Conservation (phyloP, 257 asterid genomes). For the Forsythia viridissima region DNA sequence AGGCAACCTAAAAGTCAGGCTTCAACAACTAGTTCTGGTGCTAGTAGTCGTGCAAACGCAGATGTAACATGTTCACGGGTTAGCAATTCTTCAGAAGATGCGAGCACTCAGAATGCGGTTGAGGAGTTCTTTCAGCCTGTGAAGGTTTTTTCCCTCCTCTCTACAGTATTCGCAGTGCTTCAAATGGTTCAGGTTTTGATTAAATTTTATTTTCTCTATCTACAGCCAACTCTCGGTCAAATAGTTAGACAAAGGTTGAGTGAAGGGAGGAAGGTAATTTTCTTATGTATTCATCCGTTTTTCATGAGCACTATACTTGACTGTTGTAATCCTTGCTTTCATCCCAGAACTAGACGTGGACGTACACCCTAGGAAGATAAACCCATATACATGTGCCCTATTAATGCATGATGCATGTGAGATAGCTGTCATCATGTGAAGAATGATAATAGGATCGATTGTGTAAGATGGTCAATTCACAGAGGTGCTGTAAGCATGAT, state of each 20-base stretch:
- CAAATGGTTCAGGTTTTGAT: conserved; percentile 13
- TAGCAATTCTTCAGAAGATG: conserved; percentile 52
- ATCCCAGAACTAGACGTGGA: too few relatives aligned
- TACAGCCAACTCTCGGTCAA: conserved; percentile 86
- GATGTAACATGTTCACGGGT: conserved; percentile 37
- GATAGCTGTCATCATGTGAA: too few relatives aligned
- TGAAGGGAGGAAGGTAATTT: conserved; percentile 88
- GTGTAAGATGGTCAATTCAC: too few relatives aligned
- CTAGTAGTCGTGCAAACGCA: conserved; percentile 36
- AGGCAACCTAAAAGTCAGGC: conserved; percentile 65
- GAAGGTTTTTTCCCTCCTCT: conserved; percentile 41
- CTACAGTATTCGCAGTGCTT: not conserved
- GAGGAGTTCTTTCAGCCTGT: conserved; percentile 85
- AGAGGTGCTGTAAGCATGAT: too few relatives aligned
- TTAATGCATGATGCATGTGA: too few relatives aligned
- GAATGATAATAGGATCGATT: too few relatives aligned
- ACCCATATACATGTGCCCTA: too few relatives aligned
- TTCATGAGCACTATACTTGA: conserved; percentile 5
- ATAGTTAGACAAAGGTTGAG: conserved; percentile 75
- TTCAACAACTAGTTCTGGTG: conserved; percentile 51
- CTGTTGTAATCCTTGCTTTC: too few relatives aligned
- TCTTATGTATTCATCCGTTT: conserved; percentile 4
- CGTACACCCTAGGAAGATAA: too few relatives aligned
- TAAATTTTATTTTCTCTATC: not conserved
- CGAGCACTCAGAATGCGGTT: conserved; percentile 61